phyloP scores from a whole-genome alignment of 768 basidiomycete genomes.

The Termitomyces sp. region DNA sequence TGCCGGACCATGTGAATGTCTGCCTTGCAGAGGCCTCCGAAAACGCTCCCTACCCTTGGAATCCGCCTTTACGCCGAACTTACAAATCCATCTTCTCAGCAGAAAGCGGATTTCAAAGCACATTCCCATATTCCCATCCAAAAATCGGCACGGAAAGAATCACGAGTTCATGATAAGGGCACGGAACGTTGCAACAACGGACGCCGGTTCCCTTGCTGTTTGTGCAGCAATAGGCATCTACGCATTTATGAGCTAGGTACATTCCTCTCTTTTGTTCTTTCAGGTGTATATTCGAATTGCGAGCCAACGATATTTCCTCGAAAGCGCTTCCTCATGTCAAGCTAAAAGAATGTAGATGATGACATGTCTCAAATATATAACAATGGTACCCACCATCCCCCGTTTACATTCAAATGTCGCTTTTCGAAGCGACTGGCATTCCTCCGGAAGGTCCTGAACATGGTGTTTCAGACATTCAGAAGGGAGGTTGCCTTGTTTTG shows the following conservation, averaged over 20 bases:
- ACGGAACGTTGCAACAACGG: background rate
- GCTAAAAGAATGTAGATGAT: constrained; percentile 29
- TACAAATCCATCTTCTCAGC: constrained; percentile 3
- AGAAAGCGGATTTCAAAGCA: background rate
- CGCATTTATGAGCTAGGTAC: constrained; percentile 11
- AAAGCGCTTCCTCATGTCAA: constrained; percentile 84
- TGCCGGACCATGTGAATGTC: no score
- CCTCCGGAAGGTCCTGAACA: constrained; percentile 68
- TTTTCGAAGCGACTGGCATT: constrained; percentile 73
- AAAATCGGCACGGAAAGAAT: background rate
- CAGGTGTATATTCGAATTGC: constrained; percentile 39
- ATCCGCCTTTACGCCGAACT: no score
- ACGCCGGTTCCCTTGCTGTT: background rate
- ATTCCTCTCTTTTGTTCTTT: constrained; percentile 13
- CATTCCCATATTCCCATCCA: background rate
- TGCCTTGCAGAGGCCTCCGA: no score
- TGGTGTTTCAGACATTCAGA: constrained; percentile 82
- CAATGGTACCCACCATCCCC: constrained; percentile 58
- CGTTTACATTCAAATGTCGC: constrained; percentile 90
- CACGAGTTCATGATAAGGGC: background rate
- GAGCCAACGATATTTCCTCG: constrained; percentile 65
- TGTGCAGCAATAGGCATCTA: background rate
- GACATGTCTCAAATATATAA: background rate
- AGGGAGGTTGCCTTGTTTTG: constrained; percentile 72
- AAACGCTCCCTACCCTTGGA: no score